Evolutionary conservation across 495 filamentous ascomycete species (phyloP).

Genomic region (Cercophora newfieldiana): DNA sequence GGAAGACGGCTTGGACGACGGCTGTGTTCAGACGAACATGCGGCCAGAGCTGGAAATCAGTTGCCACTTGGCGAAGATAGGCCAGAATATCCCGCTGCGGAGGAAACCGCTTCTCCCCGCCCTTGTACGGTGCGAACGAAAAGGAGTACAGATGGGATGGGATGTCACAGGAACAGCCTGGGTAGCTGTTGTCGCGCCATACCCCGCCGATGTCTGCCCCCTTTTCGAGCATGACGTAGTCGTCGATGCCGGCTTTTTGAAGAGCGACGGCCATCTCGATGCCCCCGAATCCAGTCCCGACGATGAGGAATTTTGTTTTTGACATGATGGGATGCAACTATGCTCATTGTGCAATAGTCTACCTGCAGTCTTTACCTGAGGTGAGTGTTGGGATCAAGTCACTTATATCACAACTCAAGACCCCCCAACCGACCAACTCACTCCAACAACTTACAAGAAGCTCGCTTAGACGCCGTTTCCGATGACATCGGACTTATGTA

Average conservation of each 20-base stretch:
- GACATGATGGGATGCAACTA: not conserved
- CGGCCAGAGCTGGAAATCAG: not conserved
- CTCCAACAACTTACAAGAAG: not conserved
- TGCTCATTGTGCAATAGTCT: not conserved
- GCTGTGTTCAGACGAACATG: not conserved
- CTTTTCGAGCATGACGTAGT: constrained; percentile 8
- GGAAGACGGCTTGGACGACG: not conserved
- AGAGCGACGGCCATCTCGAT: constrained; percentile 8
- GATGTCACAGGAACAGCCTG: constrained; percentile 1
- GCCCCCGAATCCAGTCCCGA: constrained; percentile 2
- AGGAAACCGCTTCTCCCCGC: constrained; percentile 1
- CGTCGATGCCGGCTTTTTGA: constrained; percentile 5
- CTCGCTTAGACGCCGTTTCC: not conserved
- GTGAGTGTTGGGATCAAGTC: no score
- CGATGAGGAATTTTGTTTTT: constrained; percentile 5
- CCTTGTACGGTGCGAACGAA: constrained; percentile 7
- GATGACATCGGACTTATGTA: constrained; percentile 3
- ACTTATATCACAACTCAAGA: no score
- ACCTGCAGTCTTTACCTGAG: not conserved
- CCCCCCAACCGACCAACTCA: not conserved
- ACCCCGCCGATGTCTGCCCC: not conserved
- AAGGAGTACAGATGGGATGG: constrained; percentile 4
- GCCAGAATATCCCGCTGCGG: constrained; percentile 2
- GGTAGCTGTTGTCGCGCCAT: constrained; percentile 8
- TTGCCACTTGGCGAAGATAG: constrained; percentile 3